Evolutionary conservation across 192 early-diverging fungal genomes (phyloP), one percentile per base, ranked within the genome.

Genomic region (Coemansia sp.): DNA sequence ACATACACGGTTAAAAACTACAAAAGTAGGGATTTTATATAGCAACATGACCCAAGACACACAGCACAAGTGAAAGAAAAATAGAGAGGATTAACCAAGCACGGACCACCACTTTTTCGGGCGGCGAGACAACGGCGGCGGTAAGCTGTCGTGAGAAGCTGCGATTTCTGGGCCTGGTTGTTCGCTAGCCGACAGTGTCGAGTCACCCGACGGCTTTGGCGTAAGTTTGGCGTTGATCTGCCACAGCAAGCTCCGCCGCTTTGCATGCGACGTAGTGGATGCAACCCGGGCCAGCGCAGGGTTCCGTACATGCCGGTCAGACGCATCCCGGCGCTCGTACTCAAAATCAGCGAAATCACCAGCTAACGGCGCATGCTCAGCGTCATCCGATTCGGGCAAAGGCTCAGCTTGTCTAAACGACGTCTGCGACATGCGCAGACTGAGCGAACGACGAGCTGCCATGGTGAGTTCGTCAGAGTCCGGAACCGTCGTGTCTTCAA

Each of bases 61-160:
- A 45, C 41, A 45, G 41, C 41, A 35, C 32, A 35, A 8, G 32
- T 35, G 32, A 35, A 45, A 45, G 41, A 43, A 45, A 38, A n/a
- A n/a, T 41, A 45, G 4, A 35, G 32, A 35, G 6, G 14, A n/a
- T 58, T 62, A 78, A 8, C 70, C 70, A 21, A 78, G 63, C 29
- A 78, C 63, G 9, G 70, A 70, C 76, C 76, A 79, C 76, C 76
- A 79, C 43, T 69, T 79, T 32, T 62, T 69, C 2, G 70, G 32
- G 10, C 60, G 59, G 29, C 61, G 64, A 22, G 29, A 15, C 15
- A n/a, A 45, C 2, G 41, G 15, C 41, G 41, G 15, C 11, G 11
- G 41, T 10, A 45, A n/a, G 3, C 14, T 45, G 15, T 45, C 41
- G 41, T 45, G 41, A 45, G 41, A 45, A n/a, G 14, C 41, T n/a